A percentile compares a stretch with the other conserved stretches of the same genome.
phyloP scores from a whole-genome alignment of 2,329 filamentous ascomycete genomes.

The Diaporthe citri region DNA sequence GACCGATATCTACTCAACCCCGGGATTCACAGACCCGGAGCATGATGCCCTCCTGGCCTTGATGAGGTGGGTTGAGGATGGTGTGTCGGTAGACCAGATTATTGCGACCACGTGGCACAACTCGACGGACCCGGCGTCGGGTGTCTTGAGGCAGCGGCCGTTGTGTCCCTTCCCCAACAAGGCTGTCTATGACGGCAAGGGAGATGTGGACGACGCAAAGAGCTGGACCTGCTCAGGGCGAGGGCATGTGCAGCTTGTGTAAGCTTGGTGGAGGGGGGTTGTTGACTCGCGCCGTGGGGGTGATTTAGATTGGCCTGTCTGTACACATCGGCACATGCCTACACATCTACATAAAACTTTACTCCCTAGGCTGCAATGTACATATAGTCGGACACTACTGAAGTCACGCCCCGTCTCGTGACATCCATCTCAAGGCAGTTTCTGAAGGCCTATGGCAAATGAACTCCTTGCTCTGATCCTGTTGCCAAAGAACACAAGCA shows the following conservation, averaged over 20 bases:
- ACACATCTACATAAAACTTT: too few species aligned
- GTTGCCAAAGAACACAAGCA: slow-evolving; percentile 82
- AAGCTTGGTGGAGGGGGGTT: not conserved
- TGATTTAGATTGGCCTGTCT: too few species aligned
- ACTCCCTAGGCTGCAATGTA: not conserved
- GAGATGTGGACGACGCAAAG: slow-evolving; percentile 33
- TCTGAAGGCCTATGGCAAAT: slow-evolving; percentile 72
- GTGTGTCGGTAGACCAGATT: slow-evolving; percentile 37
- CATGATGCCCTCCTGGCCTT: slow-evolving; percentile 48
- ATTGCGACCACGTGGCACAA: slow-evolving; percentile 43
- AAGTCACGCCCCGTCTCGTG: not conserved
- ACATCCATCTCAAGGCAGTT: not conserved
- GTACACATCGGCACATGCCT: too few species aligned
- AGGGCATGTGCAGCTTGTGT: not conserved
- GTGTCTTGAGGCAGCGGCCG: slow-evolving; percentile 44
- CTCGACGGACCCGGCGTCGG: slow-evolving; percentile 38
- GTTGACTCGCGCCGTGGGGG: not conserved
- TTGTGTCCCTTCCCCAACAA: slow-evolving; percentile 46
- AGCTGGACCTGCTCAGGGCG: slow-evolving; percentile 35
- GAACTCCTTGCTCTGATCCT: slow-evolving; percentile 81
- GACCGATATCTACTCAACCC: slow-evolving; percentile 49
- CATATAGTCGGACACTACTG: not conserved
- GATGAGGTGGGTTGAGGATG: slow-evolving; percentile 45
- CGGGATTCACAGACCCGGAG: slow-evolving; percentile 51
- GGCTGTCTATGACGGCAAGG: slow-evolving; percentile 36